A percentile compares a stretch with the other conserved stretches of the same genome.
Evolutionary conservation across 2,329 filamentous ascomycete genomes (phyloP).

Genomic region (Beauveria brongniartii): DNA sequence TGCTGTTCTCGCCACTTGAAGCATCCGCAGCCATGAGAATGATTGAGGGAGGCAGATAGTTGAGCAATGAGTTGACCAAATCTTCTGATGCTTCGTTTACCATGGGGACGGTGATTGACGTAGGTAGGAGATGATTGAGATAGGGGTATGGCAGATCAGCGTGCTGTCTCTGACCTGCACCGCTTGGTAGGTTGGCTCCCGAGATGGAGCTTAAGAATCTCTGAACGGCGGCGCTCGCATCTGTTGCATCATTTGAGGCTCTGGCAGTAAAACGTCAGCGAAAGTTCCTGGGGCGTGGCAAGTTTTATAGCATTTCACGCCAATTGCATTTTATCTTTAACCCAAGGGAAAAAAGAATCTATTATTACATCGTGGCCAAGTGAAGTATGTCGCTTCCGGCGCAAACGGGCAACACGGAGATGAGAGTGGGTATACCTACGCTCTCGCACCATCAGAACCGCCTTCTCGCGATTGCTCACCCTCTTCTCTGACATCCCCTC

Average conservation of each 20-base stretch:
- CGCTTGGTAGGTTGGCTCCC: conserved; percentile 35
- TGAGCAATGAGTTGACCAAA: conserved; percentile 66
- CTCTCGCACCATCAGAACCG: conserved; percentile 94
- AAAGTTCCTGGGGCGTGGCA: neutral
- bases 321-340: conserved; percentile 8
- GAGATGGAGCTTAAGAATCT: conserved; percentile 82
- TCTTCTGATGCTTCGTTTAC: conserved; percentile 57
- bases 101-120: conserved; percentile 69
- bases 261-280: conserved; percentile 43
- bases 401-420: conserved; percentile 15
- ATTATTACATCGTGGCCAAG: conserved; percentile 9
- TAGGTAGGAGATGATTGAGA: conserved; percentile 75
- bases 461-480: conserved; percentile 83
- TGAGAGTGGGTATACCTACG: conserved; percentile 66
- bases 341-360: conserved; percentile 1
- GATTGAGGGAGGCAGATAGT: conserved; percentile 69
- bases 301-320: conserved; percentile 1
- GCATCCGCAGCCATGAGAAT: conserved; percentile 65
- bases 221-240: conserved; percentile 72
- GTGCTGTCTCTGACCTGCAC: conserved; percentile 28
- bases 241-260: conserved; percentile 49
- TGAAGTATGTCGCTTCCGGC: conserved; percentile 6
- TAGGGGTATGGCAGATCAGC: conserved; percentile 65
- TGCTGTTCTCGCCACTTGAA: conserved; percentile 45
- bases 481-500: conserved; percentile 85